These are phyloP conservation scores for Neurospora crassa DNA, from an alignment of 2,329 filamentous ascomycete species.

Conservation along the genomic window DNA sequence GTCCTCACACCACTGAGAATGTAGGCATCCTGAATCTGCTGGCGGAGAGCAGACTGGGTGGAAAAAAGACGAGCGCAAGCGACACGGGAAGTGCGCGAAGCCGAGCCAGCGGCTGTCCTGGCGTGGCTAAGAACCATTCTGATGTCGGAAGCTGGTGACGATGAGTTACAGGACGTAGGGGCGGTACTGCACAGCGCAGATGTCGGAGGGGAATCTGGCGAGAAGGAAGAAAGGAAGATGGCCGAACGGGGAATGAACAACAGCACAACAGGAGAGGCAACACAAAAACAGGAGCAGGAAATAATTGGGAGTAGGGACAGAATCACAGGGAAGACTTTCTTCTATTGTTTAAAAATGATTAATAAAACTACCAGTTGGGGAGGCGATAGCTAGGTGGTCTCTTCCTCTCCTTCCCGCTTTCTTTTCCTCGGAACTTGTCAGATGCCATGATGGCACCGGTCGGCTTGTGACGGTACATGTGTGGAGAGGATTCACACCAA, in stretches of 20 bases:
- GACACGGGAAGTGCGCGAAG: slow-evolving; percentile 11
- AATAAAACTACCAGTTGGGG: not conserved
- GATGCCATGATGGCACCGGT: slow-evolving; percentile 13
- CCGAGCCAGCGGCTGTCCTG: slow-evolving; percentile 9
- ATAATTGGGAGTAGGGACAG: not conserved
- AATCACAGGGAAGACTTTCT: not conserved
- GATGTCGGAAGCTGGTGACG: not conserved
- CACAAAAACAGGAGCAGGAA: not conserved
- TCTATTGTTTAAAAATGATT: not conserved
- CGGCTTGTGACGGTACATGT: slow-evolving; percentile 19
- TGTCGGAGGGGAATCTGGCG: not conserved
- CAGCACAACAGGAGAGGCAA: not conserved
- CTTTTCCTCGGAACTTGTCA: slow-evolving; percentile 2
- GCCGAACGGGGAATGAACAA: not conserved
- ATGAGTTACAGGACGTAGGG: not conserved
- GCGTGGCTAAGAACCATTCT: slow-evolving; percentile 8
- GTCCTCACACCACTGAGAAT: slow-evolving; percentile 86
- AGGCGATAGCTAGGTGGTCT: not conserved
- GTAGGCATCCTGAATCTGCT: slow-evolving; percentile 83
- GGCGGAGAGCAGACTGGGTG: slow-evolving; percentile 15
- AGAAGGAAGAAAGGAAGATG: not conserved
- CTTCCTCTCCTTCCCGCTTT: not conserved
- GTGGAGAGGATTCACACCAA: not conserved
- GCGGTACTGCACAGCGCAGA: not conserved
- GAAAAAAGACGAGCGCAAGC: slow-evolving; percentile 18